Conservation (phyloP, 2,329 filamentous ascomycete genomes). For the Pseudogymnoascus sp. region DNA sequence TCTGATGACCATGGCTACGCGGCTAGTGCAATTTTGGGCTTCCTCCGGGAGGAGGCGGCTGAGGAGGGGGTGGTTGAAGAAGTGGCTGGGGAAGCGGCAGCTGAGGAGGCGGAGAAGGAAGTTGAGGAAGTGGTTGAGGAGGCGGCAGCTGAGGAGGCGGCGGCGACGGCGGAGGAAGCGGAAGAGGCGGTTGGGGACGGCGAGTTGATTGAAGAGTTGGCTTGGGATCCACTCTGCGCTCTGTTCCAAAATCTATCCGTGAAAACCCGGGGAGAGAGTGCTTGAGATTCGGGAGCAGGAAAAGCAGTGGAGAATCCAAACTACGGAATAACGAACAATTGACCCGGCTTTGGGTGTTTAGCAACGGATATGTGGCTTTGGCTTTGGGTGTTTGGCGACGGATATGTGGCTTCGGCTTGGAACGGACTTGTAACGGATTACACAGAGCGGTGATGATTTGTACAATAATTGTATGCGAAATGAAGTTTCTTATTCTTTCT, state of each 20-base stretch:
- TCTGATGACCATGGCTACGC: slow-evolving; percentile 26
- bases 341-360: too few relatives aligned
- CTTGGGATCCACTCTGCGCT: too few relatives aligned
- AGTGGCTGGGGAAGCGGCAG: not conserved
- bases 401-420: not conserved
- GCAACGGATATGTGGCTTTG: not conserved
- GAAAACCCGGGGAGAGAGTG: too few relatives aligned
- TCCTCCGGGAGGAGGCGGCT: slow-evolving; percentile 22
- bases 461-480: not conserved
- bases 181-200: too few relatives aligned
- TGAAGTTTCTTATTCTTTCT: not conserved
- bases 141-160: too few relatives aligned
- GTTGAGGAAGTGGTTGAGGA: not conserved
- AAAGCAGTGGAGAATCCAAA: too few relatives aligned
- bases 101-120: not conserved
- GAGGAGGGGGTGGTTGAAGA: not conserved
- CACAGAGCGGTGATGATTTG: not conserved
- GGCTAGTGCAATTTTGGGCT: slow-evolving; percentile 27
- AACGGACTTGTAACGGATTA: not conserved
- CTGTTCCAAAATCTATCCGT: too few relatives aligned
- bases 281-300: too few relatives aligned
- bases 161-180: not conserved
- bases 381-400: not conserved
- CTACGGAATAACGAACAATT: too few relatives aligned
- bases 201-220: not conserved